phyloP scores from a whole-genome alignment of 2,329 filamentous ascomycete genomes.

The Diaporthe citri region DNA sequence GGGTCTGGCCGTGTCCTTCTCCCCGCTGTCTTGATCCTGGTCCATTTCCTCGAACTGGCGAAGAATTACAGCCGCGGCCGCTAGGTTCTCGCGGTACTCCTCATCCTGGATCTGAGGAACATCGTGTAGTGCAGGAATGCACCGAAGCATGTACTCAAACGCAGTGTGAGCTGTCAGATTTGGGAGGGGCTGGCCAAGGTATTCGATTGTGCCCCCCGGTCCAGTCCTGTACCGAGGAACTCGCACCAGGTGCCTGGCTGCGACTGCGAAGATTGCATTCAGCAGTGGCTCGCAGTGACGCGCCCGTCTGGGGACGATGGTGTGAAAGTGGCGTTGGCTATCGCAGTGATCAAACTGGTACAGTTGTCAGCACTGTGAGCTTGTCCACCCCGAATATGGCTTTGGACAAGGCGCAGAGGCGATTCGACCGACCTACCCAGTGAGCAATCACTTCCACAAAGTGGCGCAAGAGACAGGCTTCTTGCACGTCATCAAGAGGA shows the following conservation, averaged over 20 bases:
- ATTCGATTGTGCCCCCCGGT: neutral
- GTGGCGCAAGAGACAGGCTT: conserved; percentile 8
- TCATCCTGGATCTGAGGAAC: conserved; percentile 10
- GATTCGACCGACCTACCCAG: neutral
- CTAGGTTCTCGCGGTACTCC: neutral
- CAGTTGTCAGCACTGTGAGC: neutral
- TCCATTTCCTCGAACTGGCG: conserved; percentile 11
- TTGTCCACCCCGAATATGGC: no score
- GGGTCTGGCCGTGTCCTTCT: neutral
- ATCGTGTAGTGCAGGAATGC: neutral
- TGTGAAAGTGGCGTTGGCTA: conserved; percentile 3
- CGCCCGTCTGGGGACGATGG: neutral
- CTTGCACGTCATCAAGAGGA: conserved; percentile 21
- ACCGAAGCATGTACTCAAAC: conserved; percentile 12
- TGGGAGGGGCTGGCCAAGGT: neutral
- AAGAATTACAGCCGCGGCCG: neutral
- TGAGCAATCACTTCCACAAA: conserved; percentile 15
- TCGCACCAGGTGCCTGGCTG: conserved; percentile 4
- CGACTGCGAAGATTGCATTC: conserved; percentile 1
- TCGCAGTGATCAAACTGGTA: conserved; percentile 18
- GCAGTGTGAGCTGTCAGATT: conserved; percentile 10
- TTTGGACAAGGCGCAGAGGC: no score
- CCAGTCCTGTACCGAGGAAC: neutral
- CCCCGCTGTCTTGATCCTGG: neutral
- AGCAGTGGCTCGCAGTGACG: conserved; percentile 14